phyloP scores from a whole-genome alignment of 1,139 yeast species.

The Blastobotrys aristatus region DNA sequence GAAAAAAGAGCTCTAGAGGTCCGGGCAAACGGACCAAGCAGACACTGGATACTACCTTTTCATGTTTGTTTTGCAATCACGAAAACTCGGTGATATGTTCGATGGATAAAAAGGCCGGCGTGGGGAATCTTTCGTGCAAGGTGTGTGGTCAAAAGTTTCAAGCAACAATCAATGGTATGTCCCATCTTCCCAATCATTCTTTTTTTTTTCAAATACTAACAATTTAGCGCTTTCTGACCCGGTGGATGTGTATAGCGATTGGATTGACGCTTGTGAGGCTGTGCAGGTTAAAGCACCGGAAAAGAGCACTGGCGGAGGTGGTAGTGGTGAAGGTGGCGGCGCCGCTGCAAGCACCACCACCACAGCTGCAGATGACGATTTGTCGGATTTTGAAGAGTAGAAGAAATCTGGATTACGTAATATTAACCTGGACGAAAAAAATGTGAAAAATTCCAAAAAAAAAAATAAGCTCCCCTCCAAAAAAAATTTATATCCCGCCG shows the following conservation, averaged over 20 bases:
- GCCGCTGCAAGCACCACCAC: slow-evolving; percentile 16
- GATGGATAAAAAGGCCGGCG: slow-evolving; percentile 77
- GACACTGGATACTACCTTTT: slow-evolving; percentile 76
- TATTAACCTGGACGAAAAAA: not conserved
- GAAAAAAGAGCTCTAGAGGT: slow-evolving; percentile 82
- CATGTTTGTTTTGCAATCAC: slow-evolving; percentile 93
- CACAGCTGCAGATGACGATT: slow-evolving; percentile 24
- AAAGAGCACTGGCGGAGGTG: slow-evolving; percentile 27
- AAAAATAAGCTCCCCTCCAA: not conserved
- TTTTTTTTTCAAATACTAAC: not conserved
- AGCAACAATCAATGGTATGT: slow-evolving; percentile 66
- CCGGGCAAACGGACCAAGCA: slow-evolving; percentile 78
- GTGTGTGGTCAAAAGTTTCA: slow-evolving; percentile 95
- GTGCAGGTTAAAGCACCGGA: slow-evolving; percentile 62
- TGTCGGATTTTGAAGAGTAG: slow-evolving; percentile 27
- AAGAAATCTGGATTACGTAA: slow-evolving; percentile 17
- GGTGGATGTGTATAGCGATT: slow-evolving; percentile 91
- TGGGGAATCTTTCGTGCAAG: slow-evolving; percentile 84
- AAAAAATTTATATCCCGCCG: not conserved
- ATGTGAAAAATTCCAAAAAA: not conserved
- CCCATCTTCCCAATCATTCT: not conserved
- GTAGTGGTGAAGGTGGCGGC: slow-evolving; percentile 12
- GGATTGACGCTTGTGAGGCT: slow-evolving; percentile 99
- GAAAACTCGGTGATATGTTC: slow-evolving; percentile 87
- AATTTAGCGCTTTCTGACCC: slow-evolving; percentile 60